phyloP scores from a whole-genome alignment of 768 basidiomycete species.

The Podaxis mareebaensis region DNA sequence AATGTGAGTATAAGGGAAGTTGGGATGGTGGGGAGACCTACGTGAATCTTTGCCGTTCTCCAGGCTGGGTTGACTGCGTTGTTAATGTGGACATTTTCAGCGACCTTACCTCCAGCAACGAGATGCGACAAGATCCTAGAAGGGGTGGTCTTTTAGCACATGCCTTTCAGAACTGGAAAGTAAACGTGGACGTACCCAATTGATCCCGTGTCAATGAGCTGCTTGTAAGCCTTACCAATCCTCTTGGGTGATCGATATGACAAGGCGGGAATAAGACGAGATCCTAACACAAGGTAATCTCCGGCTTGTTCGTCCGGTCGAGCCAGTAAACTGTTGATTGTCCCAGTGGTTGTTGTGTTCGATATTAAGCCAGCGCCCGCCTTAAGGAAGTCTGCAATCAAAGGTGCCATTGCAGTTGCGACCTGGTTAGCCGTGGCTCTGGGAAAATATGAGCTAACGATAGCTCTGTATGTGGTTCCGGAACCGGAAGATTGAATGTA shows the following conservation, averaged over 20 bases:
- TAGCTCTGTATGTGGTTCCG: not conserved
- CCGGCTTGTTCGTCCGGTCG: conserved; percentile 9
- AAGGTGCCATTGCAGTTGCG: not conserved
- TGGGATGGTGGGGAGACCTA: conserved; percentile 17
- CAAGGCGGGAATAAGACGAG: conserved; percentile 15
- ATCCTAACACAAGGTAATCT: conserved; percentile 7
- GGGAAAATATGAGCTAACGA: conserved; percentile 22
- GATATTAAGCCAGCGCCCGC: not conserved
- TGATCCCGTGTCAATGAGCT: conserved; percentile 19
- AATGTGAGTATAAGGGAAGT: not conserved
- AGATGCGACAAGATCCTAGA: not conserved
- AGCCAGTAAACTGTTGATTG: not conserved
- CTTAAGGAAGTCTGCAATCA: not conserved
- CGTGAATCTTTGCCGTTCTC: conserved; percentile 38
- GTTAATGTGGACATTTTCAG: conserved; percentile 32
- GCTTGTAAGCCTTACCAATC: conserved; percentile 24
- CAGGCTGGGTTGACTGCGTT: conserved; percentile 35
- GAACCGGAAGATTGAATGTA: conserved; percentile 11
- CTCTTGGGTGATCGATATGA: conserved; percentile 7
- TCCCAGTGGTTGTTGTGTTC: not conserved
- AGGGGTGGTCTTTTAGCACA: not conserved
- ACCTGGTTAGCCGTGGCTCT: conserved; percentile 14
- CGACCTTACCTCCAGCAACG: conserved; percentile 23
- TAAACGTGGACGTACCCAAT: no score
- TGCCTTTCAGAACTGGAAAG: not conserved